phyloP scores from a whole-genome alignment of 139 green algal species.

The Micractinium conductrix region DNA sequence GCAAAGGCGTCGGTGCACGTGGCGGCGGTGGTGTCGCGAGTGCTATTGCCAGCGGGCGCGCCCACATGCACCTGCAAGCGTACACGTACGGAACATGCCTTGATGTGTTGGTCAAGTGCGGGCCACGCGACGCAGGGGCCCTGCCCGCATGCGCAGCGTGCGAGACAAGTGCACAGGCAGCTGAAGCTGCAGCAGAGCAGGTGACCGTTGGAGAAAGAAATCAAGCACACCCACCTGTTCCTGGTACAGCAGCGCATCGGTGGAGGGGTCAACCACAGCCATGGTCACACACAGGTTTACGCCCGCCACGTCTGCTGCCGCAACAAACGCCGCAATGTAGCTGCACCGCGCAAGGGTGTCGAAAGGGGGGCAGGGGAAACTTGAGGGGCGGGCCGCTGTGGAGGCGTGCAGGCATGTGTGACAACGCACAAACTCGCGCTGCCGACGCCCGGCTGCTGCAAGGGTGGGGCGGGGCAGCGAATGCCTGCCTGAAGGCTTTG shows the following conservation, averaged over 20 bases:
- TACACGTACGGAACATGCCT: neutral
- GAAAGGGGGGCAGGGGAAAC: too few relatives aligned
- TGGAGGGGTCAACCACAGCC: neutral
- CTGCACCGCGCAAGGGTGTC: neutral
- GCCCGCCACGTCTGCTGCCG: neutral
- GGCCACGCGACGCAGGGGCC: neutral
- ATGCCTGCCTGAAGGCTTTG: too few relatives aligned
- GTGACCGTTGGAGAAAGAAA: too few relatives aligned
- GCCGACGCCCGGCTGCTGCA: too few relatives aligned
- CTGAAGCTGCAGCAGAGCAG: too few relatives aligned
- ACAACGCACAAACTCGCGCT: too few relatives aligned
- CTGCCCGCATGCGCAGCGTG: neutral
- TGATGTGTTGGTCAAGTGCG: neutral
- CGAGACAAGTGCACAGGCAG: neutral
- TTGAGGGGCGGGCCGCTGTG: neutral
- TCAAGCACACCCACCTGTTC: too few relatives aligned
- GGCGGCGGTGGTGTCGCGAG: too few relatives aligned
- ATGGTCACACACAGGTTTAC: neutral
- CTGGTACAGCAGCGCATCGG: neutral
- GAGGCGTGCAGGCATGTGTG: too few relatives aligned
- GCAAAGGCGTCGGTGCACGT: neutral
- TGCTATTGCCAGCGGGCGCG: neutral
- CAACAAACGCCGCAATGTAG: neutral
- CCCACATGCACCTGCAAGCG: neutral
- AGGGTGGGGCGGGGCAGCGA: too few relatives aligned